Evolutionary conservation across 1,139 yeast genomes (phyloP), one percentile per base, ranked within the genome.

Genomic region (Blastobotrys elegans): DNA sequence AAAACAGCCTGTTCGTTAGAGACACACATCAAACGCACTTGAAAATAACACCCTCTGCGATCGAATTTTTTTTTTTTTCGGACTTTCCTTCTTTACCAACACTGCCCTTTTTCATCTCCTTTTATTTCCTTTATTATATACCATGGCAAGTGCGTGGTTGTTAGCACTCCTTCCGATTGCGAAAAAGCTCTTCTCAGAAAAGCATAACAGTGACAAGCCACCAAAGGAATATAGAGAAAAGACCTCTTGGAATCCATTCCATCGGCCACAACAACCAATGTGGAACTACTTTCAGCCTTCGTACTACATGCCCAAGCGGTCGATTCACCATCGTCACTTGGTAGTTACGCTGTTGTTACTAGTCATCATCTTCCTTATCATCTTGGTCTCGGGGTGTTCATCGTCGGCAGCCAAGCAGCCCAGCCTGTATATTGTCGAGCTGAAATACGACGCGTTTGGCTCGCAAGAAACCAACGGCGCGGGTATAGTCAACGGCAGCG

Each of bases 311-410:
- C 39, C 39, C 17, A 24, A 26, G 22, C 32, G 47, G 38, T 26
- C 47, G 14, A 44, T 44, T 38, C 47, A 44, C 37, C 44, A 41
- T 41, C 45, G 52, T 2, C 50, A 46, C 21, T 22, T 47, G 38
- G 46, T 49, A 1, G 33, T 47, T 30, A 46, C 59, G 35, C 46
- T 60, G 22, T 48, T 56, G 36, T 36, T 50, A 6, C 48, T 61
- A 27, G 46, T 55, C 21, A 50, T 57, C 20, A 50, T 59, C 10
- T 49, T 61, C 11, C 49, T 56, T 20, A 48, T 53, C 17, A 51
- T 60, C 14, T 48, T 56, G 30, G 49, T 60, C 8, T 50, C 60
- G 7, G 60, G 62, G 13, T 60, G 65, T 47, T 43, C 56, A 6
- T 51, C 54, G 34, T 32, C 49, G 13, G 29, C 51, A 4, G 59